phyloP scores from a whole-genome alignment of 1,284 basidiomycete genomes.

The Meira nashicola region DNA sequence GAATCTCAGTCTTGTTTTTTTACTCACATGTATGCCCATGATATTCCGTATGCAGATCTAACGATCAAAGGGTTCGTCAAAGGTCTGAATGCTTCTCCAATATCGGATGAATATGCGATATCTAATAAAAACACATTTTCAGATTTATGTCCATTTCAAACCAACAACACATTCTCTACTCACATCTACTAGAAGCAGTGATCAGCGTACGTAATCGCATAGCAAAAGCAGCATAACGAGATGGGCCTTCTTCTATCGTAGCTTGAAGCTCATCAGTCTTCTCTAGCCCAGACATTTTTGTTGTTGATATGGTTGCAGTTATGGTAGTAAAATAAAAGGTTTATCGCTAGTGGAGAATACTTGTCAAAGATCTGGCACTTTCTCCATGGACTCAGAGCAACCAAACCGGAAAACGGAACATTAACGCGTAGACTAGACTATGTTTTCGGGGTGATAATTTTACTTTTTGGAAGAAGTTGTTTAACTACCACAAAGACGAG shows the following conservation, averaged over 20 bases:
- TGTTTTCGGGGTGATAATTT: too few species aligned
- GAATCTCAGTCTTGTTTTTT: background rate
- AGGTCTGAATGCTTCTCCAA: conserved; percentile 87
- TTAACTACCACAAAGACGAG: too few species aligned
- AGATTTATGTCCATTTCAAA: background rate
- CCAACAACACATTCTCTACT: background rate
- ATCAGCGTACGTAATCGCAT: conserved; percentile 42
- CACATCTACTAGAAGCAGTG: conserved; percentile 28
- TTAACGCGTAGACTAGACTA: too few species aligned
- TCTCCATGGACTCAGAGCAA: too few species aligned
- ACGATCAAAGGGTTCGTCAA: conserved; percentile 74
- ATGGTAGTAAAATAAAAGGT: too few species aligned
- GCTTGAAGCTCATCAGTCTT: conserved; percentile 13
- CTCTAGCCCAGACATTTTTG: too few species aligned
- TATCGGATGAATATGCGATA: conserved; percentile 67
- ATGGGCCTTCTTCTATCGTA: conserved; percentile 30
- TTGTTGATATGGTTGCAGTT: too few species aligned
- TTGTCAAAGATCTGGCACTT: too few species aligned
- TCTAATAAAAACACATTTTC: background rate
- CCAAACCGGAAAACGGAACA: too few species aligned
- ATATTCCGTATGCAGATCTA: conserved; percentile 76
- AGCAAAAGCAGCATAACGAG: conserved; percentile 40
- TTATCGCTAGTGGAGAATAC: too few species aligned
- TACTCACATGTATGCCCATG: conserved; percentile 68
- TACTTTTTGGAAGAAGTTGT: too few species aligned